Base-by-base conservation (phyloP, 2,329 filamentous ascomycete species). In the Aspergillus alliaceus region DNA sequence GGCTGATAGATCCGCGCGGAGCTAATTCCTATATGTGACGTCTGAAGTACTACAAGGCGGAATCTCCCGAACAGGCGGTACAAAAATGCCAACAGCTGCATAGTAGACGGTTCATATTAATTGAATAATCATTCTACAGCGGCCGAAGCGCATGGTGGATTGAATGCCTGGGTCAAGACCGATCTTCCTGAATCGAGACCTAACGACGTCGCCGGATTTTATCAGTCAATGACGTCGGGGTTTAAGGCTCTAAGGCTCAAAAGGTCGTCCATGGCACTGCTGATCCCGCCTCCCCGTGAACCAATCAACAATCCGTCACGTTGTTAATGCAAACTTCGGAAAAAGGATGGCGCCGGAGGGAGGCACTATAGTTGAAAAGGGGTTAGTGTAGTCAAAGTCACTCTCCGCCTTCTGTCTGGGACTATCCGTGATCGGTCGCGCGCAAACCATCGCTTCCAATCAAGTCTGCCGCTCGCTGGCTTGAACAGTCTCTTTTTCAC, bases 341-440 rank as follows among this genome's bases (percentile, higher is more conserved):
- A 52, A 59, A 72, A 62, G 22, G 40, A 24, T 60, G 32, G 25
- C n/a, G 29, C 71, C 67, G 69, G 49, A n/a, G 14, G 25, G 50
- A 42, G 46, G n/a, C n/a, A 20, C 59, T 62, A 68, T 56, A 42
- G 25, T 63, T 49, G 15, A 25, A 66, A 57, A 47, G 42, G 62
- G 65, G 34, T 60, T 72, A 72, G 70, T 57, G 64, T 58, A 54
- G 58, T 61, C 62, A 72, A 70, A 72, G 63, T 60, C 67, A 66
- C 69, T 65, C 63, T 66, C 65, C 65, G 65, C 65, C 65, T 66
- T 67, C 63, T 59, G 64, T 70, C 69, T 69, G 65, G 67, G 58
- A 57, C 60, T 66, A 70, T 64, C 70, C 67, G 69, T 70, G 70
- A 72, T 71, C 69, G 68, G 65, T 72, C 68, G 71, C 70, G 71